Conservation (phyloP, 2,329 filamentous ascomycete species). For the Penicillium sumatraense region DNA sequence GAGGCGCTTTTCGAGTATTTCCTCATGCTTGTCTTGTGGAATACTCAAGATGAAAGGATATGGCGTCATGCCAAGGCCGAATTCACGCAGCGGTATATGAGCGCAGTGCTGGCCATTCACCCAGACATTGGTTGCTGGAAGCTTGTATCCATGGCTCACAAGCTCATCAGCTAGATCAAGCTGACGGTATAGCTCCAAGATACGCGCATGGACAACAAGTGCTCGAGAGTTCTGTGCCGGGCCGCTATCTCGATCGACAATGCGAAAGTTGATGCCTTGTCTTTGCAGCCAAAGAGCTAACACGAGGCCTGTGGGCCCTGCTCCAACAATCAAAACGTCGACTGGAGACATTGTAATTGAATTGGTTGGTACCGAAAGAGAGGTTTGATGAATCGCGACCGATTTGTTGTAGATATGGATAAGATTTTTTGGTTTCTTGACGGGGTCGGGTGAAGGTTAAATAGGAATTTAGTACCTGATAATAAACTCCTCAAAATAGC, state of each 20-base stretch:
- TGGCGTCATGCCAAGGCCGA: conserved; percentile 32
- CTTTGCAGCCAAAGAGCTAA: conserved; percentile 35
- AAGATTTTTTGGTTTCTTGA: neutral
- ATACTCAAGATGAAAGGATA: conserved; percentile 35
- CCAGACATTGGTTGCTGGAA: conserved; percentile 47
- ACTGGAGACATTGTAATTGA: conserved; percentile 2
- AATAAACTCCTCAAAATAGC: neutral
- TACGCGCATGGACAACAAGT: conserved; percentile 55
- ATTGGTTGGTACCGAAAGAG: neutral
- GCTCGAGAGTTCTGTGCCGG: conserved; percentile 43
- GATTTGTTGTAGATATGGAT: too few relatives aligned
- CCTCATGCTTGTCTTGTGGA: conserved; percentile 37
- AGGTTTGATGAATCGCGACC: too few relatives aligned
- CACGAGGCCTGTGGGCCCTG: conserved; percentile 36
- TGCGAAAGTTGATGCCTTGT: conserved; percentile 35
- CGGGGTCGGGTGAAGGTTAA: neutral
- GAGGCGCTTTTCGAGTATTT: conserved; percentile 32
- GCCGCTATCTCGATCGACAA: conserved; percentile 51
- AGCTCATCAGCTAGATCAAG: conserved; percentile 46
- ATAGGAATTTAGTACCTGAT: neutral
- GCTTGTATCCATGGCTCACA: conserved; percentile 41
- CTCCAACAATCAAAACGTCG: conserved; percentile 36
- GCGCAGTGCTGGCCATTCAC: conserved; percentile 25
- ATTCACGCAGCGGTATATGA: conserved; percentile 28
- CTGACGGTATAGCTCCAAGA: conserved; percentile 56